Conservation (phyloP, 371 early-diverging fungal species). For the Mucor saturninus region DNA sequence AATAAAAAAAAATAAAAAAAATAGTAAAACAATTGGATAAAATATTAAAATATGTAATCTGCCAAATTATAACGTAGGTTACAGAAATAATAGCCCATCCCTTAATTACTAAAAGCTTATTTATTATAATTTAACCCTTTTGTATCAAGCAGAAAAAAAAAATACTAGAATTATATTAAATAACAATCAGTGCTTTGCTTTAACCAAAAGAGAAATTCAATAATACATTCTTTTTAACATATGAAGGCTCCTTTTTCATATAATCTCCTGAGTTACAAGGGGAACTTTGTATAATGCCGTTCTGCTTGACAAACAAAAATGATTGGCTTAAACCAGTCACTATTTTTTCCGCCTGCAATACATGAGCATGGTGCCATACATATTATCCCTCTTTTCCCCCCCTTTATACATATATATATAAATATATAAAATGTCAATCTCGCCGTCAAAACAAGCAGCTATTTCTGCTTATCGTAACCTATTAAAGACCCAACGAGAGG, state of each 20-base stretch:
- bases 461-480: conserved; percentile 22
- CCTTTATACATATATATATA: conserved; percentile 32
- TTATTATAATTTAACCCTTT: conserved; percentile 8
- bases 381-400: background rate
- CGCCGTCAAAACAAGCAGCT: conserved; percentile 24
- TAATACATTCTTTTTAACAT: conserved; percentile 9
- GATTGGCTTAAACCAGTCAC: conserved; percentile 7
- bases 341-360: background rate
- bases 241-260: conserved; percentile 7
- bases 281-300: too few species aligned
- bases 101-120: conserved; percentile 2
- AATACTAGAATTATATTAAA: conserved; percentile 3
- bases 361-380: background rate
- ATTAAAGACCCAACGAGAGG: conserved; percentile 20
- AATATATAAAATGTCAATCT: conserved; percentile 1
- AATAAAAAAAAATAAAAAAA: background rate
- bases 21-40: background rate
- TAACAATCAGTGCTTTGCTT: conserved; percentile 7
- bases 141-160: background rate
- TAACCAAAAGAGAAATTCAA: conserved; percentile 4
- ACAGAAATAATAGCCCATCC: background rate
- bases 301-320: background rate
- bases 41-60: background rate
- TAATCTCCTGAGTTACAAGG: conserved; percentile 7
- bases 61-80: background rate